Percentiles rank a stretch among this genome's conserved stretches.
These are phyloP conservation scores for Pulchroboletus neoregius DNA, from an alignment of 1,284 basidiomycete species.

Conservation along the genomic window DNA sequence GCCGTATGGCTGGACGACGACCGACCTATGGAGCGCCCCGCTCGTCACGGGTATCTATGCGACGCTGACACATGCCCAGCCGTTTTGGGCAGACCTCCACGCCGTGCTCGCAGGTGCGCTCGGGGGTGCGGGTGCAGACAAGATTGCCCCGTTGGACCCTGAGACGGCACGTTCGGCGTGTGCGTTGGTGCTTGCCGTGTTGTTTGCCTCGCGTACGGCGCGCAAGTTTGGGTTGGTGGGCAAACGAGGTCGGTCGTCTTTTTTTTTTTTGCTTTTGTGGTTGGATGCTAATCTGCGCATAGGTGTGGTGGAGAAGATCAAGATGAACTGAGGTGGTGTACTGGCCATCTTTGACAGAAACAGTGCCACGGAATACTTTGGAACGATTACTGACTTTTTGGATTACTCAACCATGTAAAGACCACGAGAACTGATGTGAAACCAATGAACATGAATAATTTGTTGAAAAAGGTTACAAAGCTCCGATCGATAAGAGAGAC, in stretches of 20 bases:
- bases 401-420: background rate
- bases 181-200: constrained; percentile 50
- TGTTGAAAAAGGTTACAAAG: constrained; percentile 13
- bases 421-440: constrained; percentile 9
- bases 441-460: constrained; percentile 5
- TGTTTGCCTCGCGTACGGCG: constrained; percentile 56
- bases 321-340: constrained; percentile 21
- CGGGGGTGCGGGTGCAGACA: constrained; percentile 16
- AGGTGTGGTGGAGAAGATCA: constrained; percentile 27
- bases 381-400: background rate
- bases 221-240: constrained; percentile 47
- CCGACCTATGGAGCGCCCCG: constrained; percentile 73
- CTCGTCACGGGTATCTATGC: constrained; percentile 65
- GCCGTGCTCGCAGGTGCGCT: constrained; percentile 42
- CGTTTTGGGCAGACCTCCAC: constrained; percentile 68
- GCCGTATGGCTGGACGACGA: constrained; percentile 71
- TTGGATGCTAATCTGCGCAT: background rate
- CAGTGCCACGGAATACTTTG: too few species aligned
- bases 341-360: too few species aligned
- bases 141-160: constrained; percentile 48
- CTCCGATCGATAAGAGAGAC: constrained; percentile 4
- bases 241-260: constrained; percentile 15
- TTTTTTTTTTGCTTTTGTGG: background rate
- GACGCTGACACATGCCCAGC: constrained; percentile 72
- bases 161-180: constrained; percentile 66